phyloP scores from a whole-genome alignment of 1,284 basidiomycete species.

The Ustilago hordei region DNA sequence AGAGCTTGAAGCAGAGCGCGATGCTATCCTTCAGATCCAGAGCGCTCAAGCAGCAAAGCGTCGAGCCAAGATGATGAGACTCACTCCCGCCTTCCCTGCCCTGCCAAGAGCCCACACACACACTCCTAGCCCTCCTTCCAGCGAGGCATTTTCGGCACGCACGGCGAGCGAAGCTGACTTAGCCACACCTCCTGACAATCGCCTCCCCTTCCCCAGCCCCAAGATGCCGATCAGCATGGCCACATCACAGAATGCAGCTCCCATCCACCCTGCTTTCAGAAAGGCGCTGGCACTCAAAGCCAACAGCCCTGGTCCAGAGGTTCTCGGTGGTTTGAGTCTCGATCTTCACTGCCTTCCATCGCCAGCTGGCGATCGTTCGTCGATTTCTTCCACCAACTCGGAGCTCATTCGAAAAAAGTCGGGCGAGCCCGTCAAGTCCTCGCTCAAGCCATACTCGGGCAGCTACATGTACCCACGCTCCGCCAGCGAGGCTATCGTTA shows the following conservation, averaged over 20 bases:
- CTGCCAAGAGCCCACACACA: conserved; percentile 18
- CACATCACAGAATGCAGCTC: conserved; percentile 13
- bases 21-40: conserved; percentile 45
- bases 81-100: conserved; percentile 53
- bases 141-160: conserved; percentile 34
- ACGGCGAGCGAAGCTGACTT: conserved; percentile 41
- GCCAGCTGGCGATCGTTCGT: conserved; percentile 42
- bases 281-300: conserved; percentile 58
- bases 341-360: conserved; percentile 60
- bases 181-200: conserved; percentile 32
- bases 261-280: conserved; percentile 54
- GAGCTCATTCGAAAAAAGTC: conserved; percentile 85
- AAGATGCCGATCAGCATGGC: conserved; percentile 29
- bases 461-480: conserved; percentile 56
- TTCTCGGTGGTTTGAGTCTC: conserved; percentile 56
- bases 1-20: conserved; percentile 39
- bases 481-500: conserved; percentile 71
- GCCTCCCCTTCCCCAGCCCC: conserved; percentile 45
- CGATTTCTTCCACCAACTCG: conserved; percentile 42
- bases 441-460: conserved; percentile 79
- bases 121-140: conserved; percentile 49
- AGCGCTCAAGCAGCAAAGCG: conserved; percentile 53
- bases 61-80: conserved; percentile 55
- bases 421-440: conserved; percentile 89
- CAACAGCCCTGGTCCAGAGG: conserved; percentile 52